Evolutionary conservation across 164 flowering plant species (phyloP).

Genomic region (Warburgia ugandensis): DNA sequence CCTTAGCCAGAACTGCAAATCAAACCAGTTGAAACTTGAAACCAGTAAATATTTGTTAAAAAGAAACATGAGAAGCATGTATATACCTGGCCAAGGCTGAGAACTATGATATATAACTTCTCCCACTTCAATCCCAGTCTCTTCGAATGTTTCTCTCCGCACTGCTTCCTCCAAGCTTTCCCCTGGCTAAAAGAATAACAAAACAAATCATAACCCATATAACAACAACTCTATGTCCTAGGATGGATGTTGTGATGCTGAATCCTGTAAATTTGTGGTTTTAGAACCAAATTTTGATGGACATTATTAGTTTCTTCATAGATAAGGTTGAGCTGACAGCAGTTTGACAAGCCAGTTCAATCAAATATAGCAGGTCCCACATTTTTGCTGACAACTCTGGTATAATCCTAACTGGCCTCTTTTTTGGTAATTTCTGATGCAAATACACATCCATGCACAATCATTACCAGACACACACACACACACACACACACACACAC

Average conservation of each 20-base stretch:
- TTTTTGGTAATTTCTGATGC: too few species aligned
- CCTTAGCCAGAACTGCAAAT: too few species aligned
- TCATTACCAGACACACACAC: too few species aligned
- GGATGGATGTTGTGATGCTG: not conserved
- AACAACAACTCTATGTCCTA: not conserved
- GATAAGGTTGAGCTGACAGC: too few species aligned
- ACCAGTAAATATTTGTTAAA: not conserved
- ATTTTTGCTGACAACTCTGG: too few species aligned
- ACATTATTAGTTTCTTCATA: too few species aligned
- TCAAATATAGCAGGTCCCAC: too few species aligned
- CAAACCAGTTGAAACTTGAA: not conserved
- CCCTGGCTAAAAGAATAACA: conserved; percentile 65
- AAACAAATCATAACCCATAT: not conserved
- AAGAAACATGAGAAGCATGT: conserved; percentile 5
- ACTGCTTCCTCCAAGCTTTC: conserved; percentile 99
- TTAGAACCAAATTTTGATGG: too few species aligned
- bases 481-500: too few species aligned
- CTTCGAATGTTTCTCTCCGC: conserved; percentile 95
- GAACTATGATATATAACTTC: conserved; percentile 92
- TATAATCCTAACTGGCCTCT: too few species aligned
- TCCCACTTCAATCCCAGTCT: conserved; percentile 95
- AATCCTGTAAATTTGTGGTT: not conserved
- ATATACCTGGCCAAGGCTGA: conserved; percentile 98
- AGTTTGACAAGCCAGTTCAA: too few species aligned
- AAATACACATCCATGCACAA: too few species aligned